These are phyloP conservation scores for Thelonectria blattea DNA, from an alignment of 2,329 filamentous ascomycete genomes.

Conservation along the genomic window DNA sequence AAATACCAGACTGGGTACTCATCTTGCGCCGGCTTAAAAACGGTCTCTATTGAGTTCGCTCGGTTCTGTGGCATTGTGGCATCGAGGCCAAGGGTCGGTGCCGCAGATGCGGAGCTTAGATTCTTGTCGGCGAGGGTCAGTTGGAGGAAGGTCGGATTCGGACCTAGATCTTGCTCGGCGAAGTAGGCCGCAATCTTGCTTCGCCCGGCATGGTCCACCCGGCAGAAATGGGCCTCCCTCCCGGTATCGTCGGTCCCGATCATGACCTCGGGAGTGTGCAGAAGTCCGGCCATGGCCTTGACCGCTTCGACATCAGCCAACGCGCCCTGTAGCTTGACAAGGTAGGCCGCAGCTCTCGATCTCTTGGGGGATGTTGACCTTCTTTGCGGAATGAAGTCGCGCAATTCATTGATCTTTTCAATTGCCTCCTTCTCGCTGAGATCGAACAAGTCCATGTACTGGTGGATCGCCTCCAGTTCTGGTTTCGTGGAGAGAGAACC, in stretches of 20 bases:
- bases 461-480: conserved; percentile 1
- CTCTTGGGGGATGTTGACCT: not conserved
- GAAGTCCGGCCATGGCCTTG: conserved; percentile 10
- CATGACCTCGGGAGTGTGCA: conserved; percentile 12
- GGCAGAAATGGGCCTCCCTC: conserved; percentile 15
- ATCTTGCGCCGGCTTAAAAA: conserved; percentile 12
- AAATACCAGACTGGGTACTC: conserved; percentile 23
- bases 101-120: conserved; percentile 4
- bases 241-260: conserved; percentile 19
- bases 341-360: conserved; percentile 12
- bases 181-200: conserved; percentile 15
- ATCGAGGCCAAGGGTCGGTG: conserved; percentile 12
- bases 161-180: conserved; percentile 1
- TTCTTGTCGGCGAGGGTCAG: conserved; percentile 18
- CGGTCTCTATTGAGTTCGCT: not conserved
- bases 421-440: conserved; percentile 9
- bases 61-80: conserved; percentile 21
- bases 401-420: conserved; percentile 15
- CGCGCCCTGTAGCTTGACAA: conserved; percentile 11
- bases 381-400: conserved; percentile 2
- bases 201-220: conserved; percentile 10
- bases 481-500: not conserved
- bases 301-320: conserved; percentile 9
- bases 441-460: conserved; percentile 22
- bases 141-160: conserved; percentile 17